Base-by-base conservation (phyloP, 768 basidiomycete species). In the Macrolepiota fuliginosa region DNA sequence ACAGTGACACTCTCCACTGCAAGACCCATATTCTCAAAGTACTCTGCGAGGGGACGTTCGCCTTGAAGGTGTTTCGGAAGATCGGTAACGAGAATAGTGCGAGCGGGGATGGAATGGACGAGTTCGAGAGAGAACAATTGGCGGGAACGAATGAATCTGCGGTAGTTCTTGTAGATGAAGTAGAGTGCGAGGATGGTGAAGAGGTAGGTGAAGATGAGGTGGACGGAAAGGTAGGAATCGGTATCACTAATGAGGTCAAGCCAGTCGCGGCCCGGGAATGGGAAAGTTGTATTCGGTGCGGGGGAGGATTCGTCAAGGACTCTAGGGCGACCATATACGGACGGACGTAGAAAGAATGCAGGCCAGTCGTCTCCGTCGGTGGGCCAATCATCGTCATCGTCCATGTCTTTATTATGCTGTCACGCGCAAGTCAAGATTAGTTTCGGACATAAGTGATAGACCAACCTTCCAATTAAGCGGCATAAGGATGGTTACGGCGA, bases 101-200 rank as follows among this genome's bases (percentile, higher is more conserved):
- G 88, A 0, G 95, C 94, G 0, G 96, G 89, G 47, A 98, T 92
- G 11, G 94, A 96, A 69, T 97, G 94, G 12, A 96, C 95, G 17
- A 97, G 85, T 71, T 98, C 95, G 37, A 99, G 80, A 0, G 93
- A 92, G 76, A 96, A 98, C 11, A 97, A 83, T 70, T 98, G 97
- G 1, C 97, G 87, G 0, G 93, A 87, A 24, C 89, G 89, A 61
- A 98, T 84, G 77, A 94, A 97, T 24, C 90, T 86, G 40, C 86
- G 82, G 72, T 95, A 98, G 72, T 96, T 97, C 64, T 86, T 85
- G 79, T 94, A 88, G 56, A 96, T 86, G 76, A 92, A 92, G 63
- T 87, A 88, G 60, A 98, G 83, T 1, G 94, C 83, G 55, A 98
- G 85, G 56, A 88, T 71, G 2, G 95, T 95, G 81, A 98, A 97